A percentile compares a stretch with the other conserved stretches of the same genome.
Conservation (phyloP, 306 rosid genomes). For the Psophocarpus tetragonolobus region DNA sequence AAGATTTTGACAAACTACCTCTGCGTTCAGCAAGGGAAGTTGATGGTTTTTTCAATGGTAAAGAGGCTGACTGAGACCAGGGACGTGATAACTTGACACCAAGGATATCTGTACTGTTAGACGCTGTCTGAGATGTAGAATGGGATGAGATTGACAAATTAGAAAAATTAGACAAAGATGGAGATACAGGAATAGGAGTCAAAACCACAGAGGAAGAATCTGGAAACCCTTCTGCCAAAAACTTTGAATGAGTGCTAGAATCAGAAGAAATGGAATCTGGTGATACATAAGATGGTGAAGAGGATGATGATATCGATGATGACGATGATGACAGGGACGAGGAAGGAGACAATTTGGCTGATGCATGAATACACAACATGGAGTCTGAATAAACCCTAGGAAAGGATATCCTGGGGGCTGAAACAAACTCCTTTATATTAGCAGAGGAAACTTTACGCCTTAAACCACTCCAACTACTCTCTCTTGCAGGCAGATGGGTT, state of each 20-base stretch:
- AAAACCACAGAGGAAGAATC: constrained; percentile 72
- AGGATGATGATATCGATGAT: constrained; percentile 53
- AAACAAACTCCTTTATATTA: constrained; percentile 71
- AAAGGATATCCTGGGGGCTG: constrained; percentile 67
- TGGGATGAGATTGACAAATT: constrained; percentile 56
- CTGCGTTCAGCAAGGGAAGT: constrained; percentile 90
- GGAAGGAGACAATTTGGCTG: constrained; percentile 62
- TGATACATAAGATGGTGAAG: constrained; percentile 70
- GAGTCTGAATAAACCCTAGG: constrained; percentile 88
- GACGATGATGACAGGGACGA: constrained; percentile 44
- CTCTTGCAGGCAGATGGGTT: constrained; percentile 95
- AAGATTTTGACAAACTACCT: constrained; percentile 76
- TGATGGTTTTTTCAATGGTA: constrained; percentile 59
- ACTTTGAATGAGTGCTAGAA: constrained; percentile 64
- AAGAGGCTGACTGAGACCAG: constrained; percentile 46
- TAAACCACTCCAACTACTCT: constrained; percentile 84
- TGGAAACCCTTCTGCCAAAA: constrained; percentile 61
- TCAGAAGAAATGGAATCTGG: constrained; percentile 89
- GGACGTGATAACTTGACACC: constrained; percentile 48
- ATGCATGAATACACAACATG: constrained; percentile 62
- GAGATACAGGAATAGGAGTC: constrained; percentile 43
- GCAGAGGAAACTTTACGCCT: constrained; percentile 80
- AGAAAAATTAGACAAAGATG: constrained; percentile 61
- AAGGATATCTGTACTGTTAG: constrained; percentile 48
- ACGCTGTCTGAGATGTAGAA: constrained; percentile 44